These are phyloP conservation scores for Sphagnum contortum DNA, from an alignment of 225 moss, liverwort and hornwort genomes.

Conservation along the genomic window DNA sequence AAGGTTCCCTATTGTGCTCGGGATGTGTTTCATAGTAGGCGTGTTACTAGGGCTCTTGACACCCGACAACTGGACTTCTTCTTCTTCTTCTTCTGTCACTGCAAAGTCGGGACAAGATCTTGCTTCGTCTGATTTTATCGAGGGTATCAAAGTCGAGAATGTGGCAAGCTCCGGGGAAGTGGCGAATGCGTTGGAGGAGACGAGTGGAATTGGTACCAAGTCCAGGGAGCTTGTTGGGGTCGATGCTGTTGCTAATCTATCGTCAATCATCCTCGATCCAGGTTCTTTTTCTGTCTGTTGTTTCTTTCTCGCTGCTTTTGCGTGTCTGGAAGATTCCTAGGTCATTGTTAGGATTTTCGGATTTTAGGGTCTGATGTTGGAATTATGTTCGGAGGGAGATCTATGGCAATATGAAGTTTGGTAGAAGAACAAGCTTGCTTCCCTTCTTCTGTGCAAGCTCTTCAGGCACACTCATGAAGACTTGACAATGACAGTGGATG, in stretches of 20 bases:
- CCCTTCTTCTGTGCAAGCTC: too few species aligned
- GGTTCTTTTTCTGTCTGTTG: background rate
- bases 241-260: slow-evolving; percentile 9
- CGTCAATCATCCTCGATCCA: background rate
- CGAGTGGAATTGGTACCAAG: slow-evolving; percentile 8
- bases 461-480: too few species aligned
- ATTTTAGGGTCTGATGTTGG: too few species aligned
- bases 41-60: slow-evolving; percentile 24
- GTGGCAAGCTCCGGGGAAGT: background rate
- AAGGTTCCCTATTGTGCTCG: slow-evolving; percentile 29
- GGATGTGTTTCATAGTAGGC: slow-evolving; percentile 32
- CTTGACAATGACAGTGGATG: too few species aligned
- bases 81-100: background rate
- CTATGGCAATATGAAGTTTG: too few species aligned
- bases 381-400: too few species aligned
- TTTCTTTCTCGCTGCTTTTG: too few species aligned
- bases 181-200: slow-evolving; percentile 1
- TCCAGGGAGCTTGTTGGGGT: slow-evolving; percentile 11
- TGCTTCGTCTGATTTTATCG: background rate
- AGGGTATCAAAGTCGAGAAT: slow-evolving; percentile 3
- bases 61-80: slow-evolving; percentile 23
- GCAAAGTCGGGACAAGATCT: too few species aligned
- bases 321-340: too few species aligned
- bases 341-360: too few species aligned
- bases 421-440: too few species aligned